These are phyloP conservation scores for Yamadazyma jaroonii DNA, from an alignment of 1,139 yeast species.

Conservation along the genomic window DNA sequence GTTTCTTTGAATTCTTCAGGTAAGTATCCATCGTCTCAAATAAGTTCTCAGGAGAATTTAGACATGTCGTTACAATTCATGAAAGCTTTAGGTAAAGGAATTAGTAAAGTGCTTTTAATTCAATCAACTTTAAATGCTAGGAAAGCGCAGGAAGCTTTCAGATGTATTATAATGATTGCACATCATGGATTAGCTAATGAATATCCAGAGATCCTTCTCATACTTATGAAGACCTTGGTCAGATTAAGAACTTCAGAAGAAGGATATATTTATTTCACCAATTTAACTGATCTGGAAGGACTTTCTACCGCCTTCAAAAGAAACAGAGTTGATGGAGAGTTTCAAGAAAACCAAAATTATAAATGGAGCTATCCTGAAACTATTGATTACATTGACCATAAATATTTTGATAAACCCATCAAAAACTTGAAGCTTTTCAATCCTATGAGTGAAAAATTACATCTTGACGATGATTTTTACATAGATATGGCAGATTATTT, in stretches of 20 bases:
- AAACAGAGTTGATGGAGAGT: conserved; percentile 29
- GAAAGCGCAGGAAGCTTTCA: conserved; percentile 31
- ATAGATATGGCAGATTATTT: conserved; percentile 53
- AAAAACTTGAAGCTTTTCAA: conserved; percentile 14
- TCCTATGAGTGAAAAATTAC: conserved; percentile 12
- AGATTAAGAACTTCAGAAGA: conserved; percentile 54
- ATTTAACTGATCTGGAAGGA: conserved; percentile 66
- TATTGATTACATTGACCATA: conserved; percentile 45
- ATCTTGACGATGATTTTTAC: conserved; percentile 12
- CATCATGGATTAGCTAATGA: conserved; percentile 26
- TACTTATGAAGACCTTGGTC: conserved; percentile 51
- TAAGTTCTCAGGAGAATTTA: background rate
- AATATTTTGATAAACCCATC: conserved; percentile 34
- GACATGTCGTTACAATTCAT: conserved; percentile 13
- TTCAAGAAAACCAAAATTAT: conserved; percentile 12
- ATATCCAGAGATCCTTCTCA: conserved; percentile 37
- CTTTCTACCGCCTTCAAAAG: conserved; percentile 59
- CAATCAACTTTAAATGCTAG: conserved; percentile 21
- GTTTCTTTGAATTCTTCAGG: conserved; percentile 22
- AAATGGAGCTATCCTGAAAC: conserved; percentile 66
- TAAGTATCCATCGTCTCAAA: conserved; percentile 6
- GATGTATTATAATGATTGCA: conserved; percentile 24
- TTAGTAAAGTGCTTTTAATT: conserved; percentile 32
- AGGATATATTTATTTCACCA: conserved; percentile 46
- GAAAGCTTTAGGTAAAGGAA: conserved; percentile 26